Percentiles rank a stretch among this genome's conserved stretches.
phyloP scores from a whole-genome alignment of 2,329 filamentous ascomycete species.

The Leptographium radiaticola region DNA sequence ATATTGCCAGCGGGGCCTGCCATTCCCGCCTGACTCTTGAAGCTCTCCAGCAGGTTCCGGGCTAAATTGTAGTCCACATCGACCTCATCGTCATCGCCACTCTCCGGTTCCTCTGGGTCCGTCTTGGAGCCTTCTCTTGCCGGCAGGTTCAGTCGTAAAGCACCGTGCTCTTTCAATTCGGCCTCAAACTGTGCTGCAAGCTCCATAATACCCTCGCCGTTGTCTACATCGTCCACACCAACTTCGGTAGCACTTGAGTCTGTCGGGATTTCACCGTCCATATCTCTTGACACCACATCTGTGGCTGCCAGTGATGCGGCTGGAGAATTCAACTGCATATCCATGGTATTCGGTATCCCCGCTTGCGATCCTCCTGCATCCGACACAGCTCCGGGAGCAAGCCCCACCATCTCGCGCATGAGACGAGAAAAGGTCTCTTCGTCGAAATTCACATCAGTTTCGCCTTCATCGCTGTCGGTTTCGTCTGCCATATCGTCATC shows the following conservation, averaged over 20 bases:
- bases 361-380: neutral
- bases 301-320: neutral
- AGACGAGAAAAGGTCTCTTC: constrained; percentile 74
- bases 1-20: constrained; percentile 80
- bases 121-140: constrained; percentile 16
- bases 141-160: constrained; percentile 39
- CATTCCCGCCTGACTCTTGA: constrained; percentile 79
- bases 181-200: constrained; percentile 58
- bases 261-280: neutral
- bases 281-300: neutral
- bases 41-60: constrained; percentile 81
- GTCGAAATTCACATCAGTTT: constrained; percentile 66
- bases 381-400: constrained; percentile 19
- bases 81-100: constrained; percentile 47
- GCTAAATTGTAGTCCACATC: constrained; percentile 78
- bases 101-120: constrained; percentile 23
- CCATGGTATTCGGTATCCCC: neutral
- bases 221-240: constrained; percentile 5
- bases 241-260: neutral
- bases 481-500: constrained; percentile 35
- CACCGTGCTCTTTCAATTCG: constrained; percentile 57
- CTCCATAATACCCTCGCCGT: constrained; percentile 38
- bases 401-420: constrained; percentile 87
- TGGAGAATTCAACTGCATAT: neutral
- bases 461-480: constrained; percentile 48